phyloP scores from a whole-genome alignment of 73 alveolate species.

The Durusdinium trenchii region DNA sequence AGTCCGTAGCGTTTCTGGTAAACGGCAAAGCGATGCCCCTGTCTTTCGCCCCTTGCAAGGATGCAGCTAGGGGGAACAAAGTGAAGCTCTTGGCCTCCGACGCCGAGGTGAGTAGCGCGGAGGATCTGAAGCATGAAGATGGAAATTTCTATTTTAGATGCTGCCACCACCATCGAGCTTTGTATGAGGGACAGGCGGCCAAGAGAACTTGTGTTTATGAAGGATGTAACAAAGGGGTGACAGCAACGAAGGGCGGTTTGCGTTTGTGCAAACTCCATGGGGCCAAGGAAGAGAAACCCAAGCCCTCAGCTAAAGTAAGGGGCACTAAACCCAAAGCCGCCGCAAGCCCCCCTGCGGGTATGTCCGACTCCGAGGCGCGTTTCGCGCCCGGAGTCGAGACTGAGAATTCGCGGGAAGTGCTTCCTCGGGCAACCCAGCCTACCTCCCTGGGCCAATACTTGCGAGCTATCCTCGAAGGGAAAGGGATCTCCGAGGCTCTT shows the following conservation, averaged over 20 bases:
- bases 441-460: background rate
- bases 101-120: background rate
- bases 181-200: conserved; percentile 14
- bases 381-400: conserved; percentile 27
- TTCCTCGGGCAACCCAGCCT: background rate
- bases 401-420: background rate
- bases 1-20: background rate
- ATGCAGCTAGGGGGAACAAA: background rate
- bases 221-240: background rate
- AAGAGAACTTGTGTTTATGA: conserved; percentile 14
- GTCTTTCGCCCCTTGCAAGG: background rate
- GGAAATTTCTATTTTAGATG: background rate
- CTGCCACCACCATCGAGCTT: background rate
- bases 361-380: conserved; percentile 39
- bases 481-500: background rate
- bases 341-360: too few species aligned
- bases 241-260: background rate
- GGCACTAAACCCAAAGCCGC: too few species aligned
- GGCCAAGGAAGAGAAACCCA: background rate
- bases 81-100: background rate
- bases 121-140: background rate
- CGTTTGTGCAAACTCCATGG: background rate
- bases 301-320: background rate
- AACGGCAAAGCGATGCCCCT: background rate
- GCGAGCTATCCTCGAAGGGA: background rate